phyloP scores from a whole-genome alignment of 2,329 filamentous ascomycete species.

The Trichocomaceae sp. region DNA sequence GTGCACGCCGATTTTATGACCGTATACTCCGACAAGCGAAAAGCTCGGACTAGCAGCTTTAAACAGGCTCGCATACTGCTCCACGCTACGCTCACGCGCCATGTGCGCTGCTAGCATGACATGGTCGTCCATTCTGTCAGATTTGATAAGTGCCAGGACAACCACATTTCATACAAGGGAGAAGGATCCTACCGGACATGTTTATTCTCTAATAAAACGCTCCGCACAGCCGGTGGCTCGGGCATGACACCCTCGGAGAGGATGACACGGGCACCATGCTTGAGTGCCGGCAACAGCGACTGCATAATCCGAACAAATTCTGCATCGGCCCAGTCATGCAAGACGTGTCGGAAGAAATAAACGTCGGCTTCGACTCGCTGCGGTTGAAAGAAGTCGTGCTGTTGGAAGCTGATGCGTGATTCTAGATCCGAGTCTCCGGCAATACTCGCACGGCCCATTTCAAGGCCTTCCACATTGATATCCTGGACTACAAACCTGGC shows the following conservation, averaged over 20 bases:
- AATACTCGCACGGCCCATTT: not conserved
- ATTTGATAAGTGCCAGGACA: not conserved
- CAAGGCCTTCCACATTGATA: not conserved
- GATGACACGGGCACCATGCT: constrained; percentile 14
- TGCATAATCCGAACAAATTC: constrained; percentile 18
- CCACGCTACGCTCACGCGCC: constrained; percentile 5
- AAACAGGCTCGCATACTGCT: constrained; percentile 1
- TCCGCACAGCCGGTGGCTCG: not conserved
- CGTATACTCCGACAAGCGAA: not conserved
- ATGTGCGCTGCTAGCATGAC: constrained; percentile 8
- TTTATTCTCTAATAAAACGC: not conserved
- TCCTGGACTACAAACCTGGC: constrained; percentile 19
- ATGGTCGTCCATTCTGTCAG: constrained; percentile 4
- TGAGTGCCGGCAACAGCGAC: constrained; percentile 17
- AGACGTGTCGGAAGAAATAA: constrained; percentile 20
- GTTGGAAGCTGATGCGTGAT: constrained; percentile 29
- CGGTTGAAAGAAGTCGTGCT: constrained; percentile 50
- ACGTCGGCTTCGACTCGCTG: constrained; percentile 19
- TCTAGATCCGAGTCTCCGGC: not conserved
- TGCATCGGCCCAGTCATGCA: constrained; percentile 22
- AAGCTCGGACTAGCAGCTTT: not conserved
- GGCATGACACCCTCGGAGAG: constrained; percentile 12
- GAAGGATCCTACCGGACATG: not conserved
- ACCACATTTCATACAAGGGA: not conserved
- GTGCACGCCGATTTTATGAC: not conserved